These are phyloP conservation scores for Torulaspora gathmanii DNA, from an alignment of 805 yeast species.

Conservation along the genomic window DNA sequence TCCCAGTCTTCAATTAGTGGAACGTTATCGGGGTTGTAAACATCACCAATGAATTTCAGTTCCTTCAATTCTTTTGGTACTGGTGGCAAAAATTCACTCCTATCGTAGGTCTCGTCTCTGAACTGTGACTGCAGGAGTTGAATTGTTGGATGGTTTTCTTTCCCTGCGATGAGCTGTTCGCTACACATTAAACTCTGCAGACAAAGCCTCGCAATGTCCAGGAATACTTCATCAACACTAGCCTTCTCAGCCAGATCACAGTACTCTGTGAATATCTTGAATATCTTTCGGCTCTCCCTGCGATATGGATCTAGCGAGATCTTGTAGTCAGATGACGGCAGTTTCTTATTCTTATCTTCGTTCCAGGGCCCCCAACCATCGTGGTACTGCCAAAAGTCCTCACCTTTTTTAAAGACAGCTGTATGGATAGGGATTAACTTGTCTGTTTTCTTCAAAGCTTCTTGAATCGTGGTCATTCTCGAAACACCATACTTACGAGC, in stretches of 20 bases:
- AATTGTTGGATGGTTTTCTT: slow-evolving; percentile 2
- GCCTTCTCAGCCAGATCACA: slow-evolving; percentile 84
- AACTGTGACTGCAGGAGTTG: slow-evolving; percentile 20
- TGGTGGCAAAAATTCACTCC: slow-evolving; percentile 26
- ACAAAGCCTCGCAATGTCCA: slow-evolving; percentile 73
- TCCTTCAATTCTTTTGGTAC: slow-evolving; percentile 21
- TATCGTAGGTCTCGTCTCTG: slow-evolving; percentile 22
- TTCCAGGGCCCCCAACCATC: slow-evolving; percentile 37
- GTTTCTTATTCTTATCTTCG: slow-evolving; percentile 41
- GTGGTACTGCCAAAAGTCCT: slow-evolving; percentile 72
- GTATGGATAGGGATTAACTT: slow-evolving; percentile 77
- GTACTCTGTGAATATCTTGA: slow-evolving; percentile 53
- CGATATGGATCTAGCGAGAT: slow-evolving; percentile 90
- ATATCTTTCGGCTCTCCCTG: slow-evolving; percentile 75
- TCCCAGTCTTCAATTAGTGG: slow-evolving; percentile 61
- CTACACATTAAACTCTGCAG: slow-evolving; percentile 38
- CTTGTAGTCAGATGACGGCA: slow-evolving; percentile 67
- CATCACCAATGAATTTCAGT: slow-evolving; percentile 22
- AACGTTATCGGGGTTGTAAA: slow-evolving; percentile 16
- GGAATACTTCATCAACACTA: slow-evolving; percentile 88
- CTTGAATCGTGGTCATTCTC: slow-evolving; percentile 65
- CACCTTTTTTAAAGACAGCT: slow-evolving; percentile 87
- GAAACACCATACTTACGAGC: slow-evolving; percentile 80
- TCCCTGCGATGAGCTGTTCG: slow-evolving; percentile 9
- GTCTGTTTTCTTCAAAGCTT: slow-evolving; percentile 75